Base-by-base conservation (phyloP, 257 asterid genomes). In the Lycium ferocissimum region DNA sequence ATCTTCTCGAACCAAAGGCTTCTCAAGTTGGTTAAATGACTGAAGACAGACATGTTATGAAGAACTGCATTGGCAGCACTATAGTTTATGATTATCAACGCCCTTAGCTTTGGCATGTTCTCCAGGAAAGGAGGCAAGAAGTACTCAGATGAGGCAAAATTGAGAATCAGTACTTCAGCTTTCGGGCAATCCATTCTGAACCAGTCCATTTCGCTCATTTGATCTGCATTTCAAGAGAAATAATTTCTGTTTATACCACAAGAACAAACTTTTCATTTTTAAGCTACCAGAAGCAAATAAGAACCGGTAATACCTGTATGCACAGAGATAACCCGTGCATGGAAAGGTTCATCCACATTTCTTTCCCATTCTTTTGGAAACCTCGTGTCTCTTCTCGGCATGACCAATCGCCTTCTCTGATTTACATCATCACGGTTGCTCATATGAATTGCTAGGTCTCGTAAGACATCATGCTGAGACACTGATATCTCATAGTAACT, bases 301-400 rank as follows among this genome's bases (percentile, higher is more conserved):
- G 83, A 49, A 76, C 84, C 81, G 35, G 38, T 49, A 51, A 81
- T 90, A 95, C 99, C 98, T 88, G 99, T 95, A 86, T 94, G 97
- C 45, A 93, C 83, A 6, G 99, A 95, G 76, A 95, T 89, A n/a
- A 95, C 92, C 49, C 86, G 97, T 76, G 99, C 98, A 78, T 89
- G 86, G 91, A 95, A 94, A n/a, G 95, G 93, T 63, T 91, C 84
- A 61, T 92, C 99, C 2, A 85, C 59, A 58, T 91, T 89, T 87
- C 98, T 92, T 90, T 93, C 98, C 99, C 99, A 95, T 35, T 92
- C 98, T 90, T 89, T 92, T 1, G 98, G 99, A 17, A 95, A 88
- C 85, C 91, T 89, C 66, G 88, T 83, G 87, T 92, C 98, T 85
- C 93, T 92, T 86, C 94, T 92, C 7, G 98, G 97, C 99, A 96